These are phyloP conservation scores for Fusarium mangiferae DNA, from an alignment of 2,329 filamentous ascomycete species.

Conservation along the genomic window DNA sequence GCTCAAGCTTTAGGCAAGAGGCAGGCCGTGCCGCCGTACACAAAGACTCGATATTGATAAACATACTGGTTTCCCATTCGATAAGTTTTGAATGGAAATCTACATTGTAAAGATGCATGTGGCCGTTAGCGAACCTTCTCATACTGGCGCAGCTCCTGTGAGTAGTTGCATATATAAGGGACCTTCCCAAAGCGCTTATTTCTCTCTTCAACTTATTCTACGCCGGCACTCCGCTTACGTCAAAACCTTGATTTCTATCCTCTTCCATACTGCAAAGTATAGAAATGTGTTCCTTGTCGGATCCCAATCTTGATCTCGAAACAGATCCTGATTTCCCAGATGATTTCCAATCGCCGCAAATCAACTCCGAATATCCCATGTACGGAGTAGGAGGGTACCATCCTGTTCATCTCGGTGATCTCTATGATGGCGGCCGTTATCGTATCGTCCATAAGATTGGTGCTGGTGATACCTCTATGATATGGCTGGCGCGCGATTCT, in stretches of 20 bases:
- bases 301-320: neutral
- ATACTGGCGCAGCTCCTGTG: too few relatives aligned
- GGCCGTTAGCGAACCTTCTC: neutral
- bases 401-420: neutral
- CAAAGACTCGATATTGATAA: neutral
- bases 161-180: neutral
- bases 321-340: neutral
- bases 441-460: neutral
- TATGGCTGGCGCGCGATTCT: neutral
- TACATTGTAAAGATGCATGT: too few relatives aligned
- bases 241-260: too few relatives aligned
- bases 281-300: neutral
- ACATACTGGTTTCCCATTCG: neutral
- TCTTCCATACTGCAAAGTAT: fast-evolving
- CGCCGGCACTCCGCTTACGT: too few relatives aligned
- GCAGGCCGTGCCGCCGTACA: neutral
- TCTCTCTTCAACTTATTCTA: too few relatives aligned
- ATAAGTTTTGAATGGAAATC: too few relatives aligned
- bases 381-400: neutral
- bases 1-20: too few relatives aligned
- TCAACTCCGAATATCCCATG: neutral
- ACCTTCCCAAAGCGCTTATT: neutral
- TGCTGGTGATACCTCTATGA: neutral
- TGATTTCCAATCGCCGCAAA: neutral
- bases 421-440: neutral